These are phyloP conservation scores for Mytilinidion resinicola DNA, from an alignment of 495 filamentous ascomycete genomes.

Conservation along the genomic window DNA sequence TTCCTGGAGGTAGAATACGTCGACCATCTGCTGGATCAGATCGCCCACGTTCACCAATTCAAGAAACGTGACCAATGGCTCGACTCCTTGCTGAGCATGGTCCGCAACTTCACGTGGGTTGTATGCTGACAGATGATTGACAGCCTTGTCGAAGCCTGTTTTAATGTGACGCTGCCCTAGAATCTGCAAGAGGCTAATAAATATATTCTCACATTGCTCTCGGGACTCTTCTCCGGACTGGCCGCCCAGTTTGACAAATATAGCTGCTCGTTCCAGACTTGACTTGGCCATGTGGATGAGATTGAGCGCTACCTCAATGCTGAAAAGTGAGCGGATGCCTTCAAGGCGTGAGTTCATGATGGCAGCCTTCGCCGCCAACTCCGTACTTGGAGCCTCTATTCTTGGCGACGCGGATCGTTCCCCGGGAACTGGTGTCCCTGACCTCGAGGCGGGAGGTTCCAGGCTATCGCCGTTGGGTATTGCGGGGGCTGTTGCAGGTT, in stretches of 20 bases:
- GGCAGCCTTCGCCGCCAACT: slow-evolving; percentile 90
- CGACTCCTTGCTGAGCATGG: slow-evolving; percentile 65
- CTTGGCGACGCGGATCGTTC: slow-evolving; percentile 41
- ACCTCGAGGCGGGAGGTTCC: slow-evolving; percentile 24
- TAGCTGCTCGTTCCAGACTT: slow-evolving; percentile 74
- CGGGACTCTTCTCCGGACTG: slow-evolving; percentile 76
- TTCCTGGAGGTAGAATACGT: slow-evolving; percentile 97
- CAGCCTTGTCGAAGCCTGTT: slow-evolving; percentile 82
- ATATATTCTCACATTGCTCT: slow-evolving; percentile 86
- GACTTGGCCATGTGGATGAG: slow-evolving; percentile 88
- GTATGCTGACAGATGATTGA: slow-evolving; percentile 84
- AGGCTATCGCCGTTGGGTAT: slow-evolving; percentile 18
- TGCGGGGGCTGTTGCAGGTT: slow-evolving; percentile 34
- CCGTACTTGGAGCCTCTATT: slow-evolving; percentile 71
- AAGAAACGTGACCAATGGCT: slow-evolving; percentile 89
- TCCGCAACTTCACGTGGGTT: slow-evolving; percentile 80
- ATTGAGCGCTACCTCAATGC: slow-evolving; percentile 87
- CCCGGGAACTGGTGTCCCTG: slow-evolving; percentile 32
- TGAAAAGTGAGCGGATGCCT: slow-evolving; percentile 89
- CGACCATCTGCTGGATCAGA: slow-evolving; percentile 97
- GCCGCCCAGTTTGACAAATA: slow-evolving; percentile 72
- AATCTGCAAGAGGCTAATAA: slow-evolving; percentile 73
- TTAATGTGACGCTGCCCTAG: slow-evolving; percentile 85
- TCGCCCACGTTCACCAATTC: slow-evolving; percentile 98
- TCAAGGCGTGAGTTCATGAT: slow-evolving; percentile 93